Base-by-base conservation (phyloP, 129 eudicot species). In the Helianthus tuberosus region DNA sequence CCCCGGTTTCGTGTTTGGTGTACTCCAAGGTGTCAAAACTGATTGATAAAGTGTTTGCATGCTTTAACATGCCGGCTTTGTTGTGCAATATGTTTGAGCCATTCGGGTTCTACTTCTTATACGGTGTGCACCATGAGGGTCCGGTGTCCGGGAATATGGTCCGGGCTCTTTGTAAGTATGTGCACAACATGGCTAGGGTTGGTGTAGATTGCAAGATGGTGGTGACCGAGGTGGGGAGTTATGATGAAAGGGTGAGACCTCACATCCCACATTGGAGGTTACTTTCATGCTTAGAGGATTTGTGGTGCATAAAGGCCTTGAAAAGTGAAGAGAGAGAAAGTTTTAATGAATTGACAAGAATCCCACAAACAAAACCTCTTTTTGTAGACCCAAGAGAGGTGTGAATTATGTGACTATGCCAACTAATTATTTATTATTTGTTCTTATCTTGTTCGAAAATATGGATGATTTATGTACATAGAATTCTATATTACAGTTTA, bases 331-430 rank as follows among this genome's bases (percentile, higher is more conserved):
- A 49, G 14, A 50, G 57, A 36, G 75, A 62, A 13, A 71, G 70
- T 29, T 12, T 81, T 36, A 38, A 39, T 77, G 84, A 80, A 55
- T 74, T 77, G 79, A 58, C 83, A 62, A 87, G 75, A 77, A 81
- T 58, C 67, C 72, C 84, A 72, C 80, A 74, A 68, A 75, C 59
- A 54, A 78, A 51, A 57, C 75, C 86, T 55, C 88, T 84, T 81
- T 81, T 87, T 84, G 91, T 87, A 75, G 91, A 87, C 75, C 91
- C 91, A 75, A 84, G 91, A 81, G 91, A 87, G 84, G 88, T 86
- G 73, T 86, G 83, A 86, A 67, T 20, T 20, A 20, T 20, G 23
- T 20, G 23, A 20, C 23, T 20, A 20, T 66, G 72, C 74, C 64
- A 73, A 75, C 76, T 64, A 41, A 39, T 67, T 79, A 17, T 73